Conservation (phyloP, 768 basidiomycete species). For the Tricholoma saponaceum region DNA sequence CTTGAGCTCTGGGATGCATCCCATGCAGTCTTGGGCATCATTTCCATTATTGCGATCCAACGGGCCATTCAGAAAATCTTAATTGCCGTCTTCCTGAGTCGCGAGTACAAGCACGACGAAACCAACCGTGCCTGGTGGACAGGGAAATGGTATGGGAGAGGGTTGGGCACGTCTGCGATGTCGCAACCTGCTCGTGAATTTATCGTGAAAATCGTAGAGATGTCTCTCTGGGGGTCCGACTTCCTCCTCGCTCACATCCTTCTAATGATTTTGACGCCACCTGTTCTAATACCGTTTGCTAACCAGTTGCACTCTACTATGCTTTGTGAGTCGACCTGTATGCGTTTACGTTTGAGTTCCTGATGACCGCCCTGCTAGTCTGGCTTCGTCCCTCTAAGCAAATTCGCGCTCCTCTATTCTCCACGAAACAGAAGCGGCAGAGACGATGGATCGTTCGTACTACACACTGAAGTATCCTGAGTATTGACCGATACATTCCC, state of each 20-base stretch:
- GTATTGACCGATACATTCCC: neutral
- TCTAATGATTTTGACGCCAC: conserved; percentile 81
- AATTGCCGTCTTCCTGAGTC: conserved; percentile 89
- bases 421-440: conserved; percentile 89
- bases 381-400: conserved; percentile 96
- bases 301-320: conserved; percentile 91
- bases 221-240: conserved; percentile 95
- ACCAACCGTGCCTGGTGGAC: conserved; percentile 99
- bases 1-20: conserved; percentile 96
- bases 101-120: conserved; percentile 98
- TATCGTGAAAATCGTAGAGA: conserved; percentile 97
- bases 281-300: conserved; percentile 79
- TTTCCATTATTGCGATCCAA: conserved; percentile 86
- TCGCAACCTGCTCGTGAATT: conserved; percentile 97
- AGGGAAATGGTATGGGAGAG: conserved; percentile 95
- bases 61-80: conserved; percentile 91
- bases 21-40: conserved; percentile 90
- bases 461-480: conserved; percentile 6
- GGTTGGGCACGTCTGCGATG: conserved; percentile 82
- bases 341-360: too few relatives aligned
- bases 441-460: conserved; percentile 80
- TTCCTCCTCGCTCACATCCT: conserved; percentile 85
- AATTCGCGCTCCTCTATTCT: conserved; percentile 90
- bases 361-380: conserved; percentile 42
- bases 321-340: conserved; percentile 59